Evolutionary conservation across 202 grass and related monocot species (phyloP).

Genomic region (Setaria viridis): DNA sequence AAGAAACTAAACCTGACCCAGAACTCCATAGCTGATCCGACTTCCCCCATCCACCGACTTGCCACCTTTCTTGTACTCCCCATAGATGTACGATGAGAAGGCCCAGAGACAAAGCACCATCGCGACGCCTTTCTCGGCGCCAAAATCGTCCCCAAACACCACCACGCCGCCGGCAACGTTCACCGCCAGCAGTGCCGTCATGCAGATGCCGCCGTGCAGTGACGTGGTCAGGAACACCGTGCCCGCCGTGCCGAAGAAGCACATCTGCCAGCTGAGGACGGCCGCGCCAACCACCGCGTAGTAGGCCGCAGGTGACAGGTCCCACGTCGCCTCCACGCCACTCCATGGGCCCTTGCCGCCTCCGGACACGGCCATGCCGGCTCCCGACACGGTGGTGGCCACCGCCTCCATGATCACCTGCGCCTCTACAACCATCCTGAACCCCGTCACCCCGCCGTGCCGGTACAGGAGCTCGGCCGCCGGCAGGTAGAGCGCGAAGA

Average conservation of each 20-base stretch:
- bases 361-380: slow-evolving; percentile 26
- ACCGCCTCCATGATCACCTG: slow-evolving; percentile 69
- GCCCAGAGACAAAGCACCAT: slow-evolving; percentile 66
- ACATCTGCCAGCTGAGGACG: slow-evolving; percentile 66
- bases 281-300: slow-evolving; percentile 50
- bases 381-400: slow-evolving; percentile 52
- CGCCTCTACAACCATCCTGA: slow-evolving; percentile 61
- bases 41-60: neutral
- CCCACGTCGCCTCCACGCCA: slow-evolving; percentile 45
- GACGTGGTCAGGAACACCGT: slow-evolving; percentile 69
- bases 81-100: slow-evolving; percentile 64
- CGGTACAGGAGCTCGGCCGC: slow-evolving; percentile 64
- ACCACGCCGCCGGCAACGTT: slow-evolving; percentile 67
- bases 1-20: slow-evolving; percentile 20
- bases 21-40: neutral
- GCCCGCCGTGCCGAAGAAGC: slow-evolving; percentile 70
- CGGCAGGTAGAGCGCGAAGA: slow-evolving; percentile 63
- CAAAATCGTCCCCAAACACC: slow-evolving; percentile 57
- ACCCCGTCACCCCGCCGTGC: slow-evolving; percentile 24
- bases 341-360: neutral
- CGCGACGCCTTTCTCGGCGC: slow-evolving; percentile 45
- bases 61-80: slow-evolving; percentile 50
- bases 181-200: slow-evolving; percentile 65
- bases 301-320: slow-evolving; percentile 48
- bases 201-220: slow-evolving; percentile 69